Base-by-base conservation (phyloP, 495 filamentous ascomycete genomes). In the Poronia punctata region DNA sequence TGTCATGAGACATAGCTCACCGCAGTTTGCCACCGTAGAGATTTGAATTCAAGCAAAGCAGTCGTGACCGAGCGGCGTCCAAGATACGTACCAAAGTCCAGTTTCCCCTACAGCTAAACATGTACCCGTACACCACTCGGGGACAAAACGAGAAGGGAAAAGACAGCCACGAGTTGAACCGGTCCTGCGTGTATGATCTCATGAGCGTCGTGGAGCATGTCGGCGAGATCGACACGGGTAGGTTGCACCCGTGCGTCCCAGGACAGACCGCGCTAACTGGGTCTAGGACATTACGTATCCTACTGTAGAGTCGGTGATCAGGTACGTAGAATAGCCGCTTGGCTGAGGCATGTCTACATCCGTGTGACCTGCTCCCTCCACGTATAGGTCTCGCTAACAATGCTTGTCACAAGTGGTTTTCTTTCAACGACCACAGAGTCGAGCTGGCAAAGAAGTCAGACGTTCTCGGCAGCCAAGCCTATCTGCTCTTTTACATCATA, bases 401-500 rank as follows among this genome's bases (percentile, higher is more conserved):
- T n/a, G n/a, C n/a, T n/a, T n/a, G n/a, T n/a, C n/a, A n/a, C n/a
- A 41, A 90, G 76, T 96, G 89, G 89, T 88, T 89, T 56, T 71
- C 78, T 20, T 94, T 95, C 67, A 88, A 96, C 49, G 89, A 96
- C 59, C 86, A 86, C 55, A 83, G 83, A 55, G 88, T 96, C 30
- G 86, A 86, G 33, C 49, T 85, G 35, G 87, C 83, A 15, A 71
- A 69, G 12, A 84, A 88, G 50, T 75, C 78, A 5, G 82, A 95
- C 37, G 89, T 95, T 6, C 71, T 96, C 17, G 74, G 70, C 18
- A 83, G 83, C 27, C 72, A 89, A 52, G 88, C 89, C 8, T 96
- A 94, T 59, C 64, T 96, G 27, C 62, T 96, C 26, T 90, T 95
- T 59, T 96, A 96, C 50, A 80, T 83, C 33, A 76, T 86, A 28